Base-by-base conservation (phyloP, 208 protist genomes). In the Phytomonas serpens region DNA sequence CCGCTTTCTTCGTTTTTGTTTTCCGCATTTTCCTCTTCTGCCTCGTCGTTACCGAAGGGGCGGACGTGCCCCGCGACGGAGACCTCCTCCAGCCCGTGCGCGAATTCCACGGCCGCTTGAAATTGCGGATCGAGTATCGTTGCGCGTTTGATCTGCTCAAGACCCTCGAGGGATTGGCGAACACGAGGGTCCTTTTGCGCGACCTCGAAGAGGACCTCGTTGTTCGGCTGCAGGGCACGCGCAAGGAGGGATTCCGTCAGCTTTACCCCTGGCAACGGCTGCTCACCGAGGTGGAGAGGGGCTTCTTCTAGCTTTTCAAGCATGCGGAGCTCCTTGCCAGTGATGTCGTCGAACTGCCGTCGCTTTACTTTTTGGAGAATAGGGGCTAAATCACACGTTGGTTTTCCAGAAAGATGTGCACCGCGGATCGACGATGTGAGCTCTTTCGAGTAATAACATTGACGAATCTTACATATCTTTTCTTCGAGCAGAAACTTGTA, bases 61-160 rank as follows among this genome's bases (percentile, higher is more conserved):
- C 40, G 7, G 40, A 47, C 40, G 40, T 47, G 40, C 37, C 51
- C 36, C 5, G 4, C 74, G 4, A 86, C 75, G 16, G 81, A 82
- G 1, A 74, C 40, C 62, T 85, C 85, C 47, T 93, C 85, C 51
- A 86, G 71, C 2, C 66, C 47, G 67, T 91, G 84, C 2, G 86
- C 85, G 19, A 84, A 73, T 33, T 78, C 71, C 47, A 93, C 75
- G 13, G 87, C 90, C 27, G 80, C 82, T 68, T 95, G 90, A 75
- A 95, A 95, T 7, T 80, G 62, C 2, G 81, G 81, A 65, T 93
- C 90, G 19, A 95, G 74, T 27, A 95, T 70, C 1, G 87, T 66
- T 32, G 76, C 78, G 9, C 90, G 87, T 61, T 92, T 92, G 62
- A 95, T 90, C 14, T 84, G 78, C 63, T 95, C 87, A 67, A 95